Base-by-base conservation (phyloP, 805 yeast species). In the Yarrowia osloensis region DNA sequence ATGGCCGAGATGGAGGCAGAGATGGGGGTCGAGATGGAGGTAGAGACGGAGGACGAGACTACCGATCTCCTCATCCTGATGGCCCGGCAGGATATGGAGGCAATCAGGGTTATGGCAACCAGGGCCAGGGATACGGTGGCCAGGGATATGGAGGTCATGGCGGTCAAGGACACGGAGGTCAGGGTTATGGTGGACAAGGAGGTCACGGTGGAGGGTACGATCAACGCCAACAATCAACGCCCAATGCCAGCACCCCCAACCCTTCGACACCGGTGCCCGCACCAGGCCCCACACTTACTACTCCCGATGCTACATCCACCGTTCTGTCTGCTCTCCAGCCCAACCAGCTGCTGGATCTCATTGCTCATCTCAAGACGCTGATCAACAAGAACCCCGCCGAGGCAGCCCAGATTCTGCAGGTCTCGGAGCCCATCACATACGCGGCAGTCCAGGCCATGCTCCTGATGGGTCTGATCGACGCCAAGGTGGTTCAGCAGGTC, bases 401-500 rank as follows among this genome's bases (percentile, higher is more conserved):
- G 67, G 88, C 88, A 79, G 84, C 81, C 66, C 82, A 82, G 39
- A 77, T 91, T 44, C 79, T 91, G 26, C 81, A 82, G 28, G 86
- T 85, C 69, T 86, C 70, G 5, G 71, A 87, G 71, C 94, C 95
- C 0, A 79, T 92, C 65, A 78, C 89, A 1, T 90, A 87, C 73
- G 91, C 95, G 0, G 77, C 91, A 35, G 90, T 91, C 1, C 97
- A 92, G 74, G 81, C 88, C 0, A 77, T 90, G 66, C 75, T 87
- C 69, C 75, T 75, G 68, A 77, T 77, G 73, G 81, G 77, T 28
- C 73, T 74, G 44, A 77, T 74, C 17, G 76, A 73, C 47, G 77
- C 68, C 29, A 67, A 70, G 35, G 74, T 72, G 0, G 73, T 72
- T 13, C 66, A 69, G 17, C 71, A 72, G 59, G 73, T 72, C 2